Percentiles rank a stretch among this genome's conserved stretches.
These are phyloP conservation scores for Venustampulla echinocandica DNA, from an alignment of 495 filamentous ascomycete species.

Conservation along the genomic window DNA sequence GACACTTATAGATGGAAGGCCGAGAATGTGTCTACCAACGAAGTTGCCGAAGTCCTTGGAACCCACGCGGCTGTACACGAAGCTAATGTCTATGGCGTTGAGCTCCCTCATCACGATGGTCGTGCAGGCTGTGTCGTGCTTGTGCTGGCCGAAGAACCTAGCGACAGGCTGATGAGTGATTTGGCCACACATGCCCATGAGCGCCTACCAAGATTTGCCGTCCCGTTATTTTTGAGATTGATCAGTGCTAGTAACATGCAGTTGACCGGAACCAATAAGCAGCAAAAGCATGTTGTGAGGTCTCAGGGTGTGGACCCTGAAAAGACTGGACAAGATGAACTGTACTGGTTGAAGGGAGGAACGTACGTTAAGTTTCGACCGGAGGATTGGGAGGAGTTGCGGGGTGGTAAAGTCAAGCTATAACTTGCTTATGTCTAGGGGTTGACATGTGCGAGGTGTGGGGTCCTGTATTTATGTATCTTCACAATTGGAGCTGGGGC, in stretches of 20 bases:
- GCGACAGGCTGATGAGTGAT: conserved; percentile 38
- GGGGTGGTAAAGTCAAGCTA: conserved; percentile 60
- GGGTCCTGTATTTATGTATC: no score
- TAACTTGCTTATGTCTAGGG: conserved; percentile 24
- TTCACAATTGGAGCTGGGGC: no score
- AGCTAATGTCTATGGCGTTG: conserved; percentile 83
- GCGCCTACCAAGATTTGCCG: conserved; percentile 61
- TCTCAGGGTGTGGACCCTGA: conserved; percentile 62
- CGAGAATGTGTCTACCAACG: conserved; percentile 84
- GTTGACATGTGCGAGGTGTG: no score
- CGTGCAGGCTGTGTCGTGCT: conserved; percentile 77
- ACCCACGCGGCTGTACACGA: conserved; percentile 59
- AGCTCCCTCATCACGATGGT: conserved; percentile 76
- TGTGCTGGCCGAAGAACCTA: conserved; percentile 39
- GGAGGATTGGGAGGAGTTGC: conserved; percentile 60
- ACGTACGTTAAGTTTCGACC: conserved; percentile 59
- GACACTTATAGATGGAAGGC: conserved; percentile 96
- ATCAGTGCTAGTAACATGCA: conserved; percentile 48
- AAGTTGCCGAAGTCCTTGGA: conserved; percentile 69
- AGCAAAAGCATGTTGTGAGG: conserved; percentile 67
- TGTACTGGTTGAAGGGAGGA: conserved; percentile 60
- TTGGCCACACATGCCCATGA: conserved; percentile 50
- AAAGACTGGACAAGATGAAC: conserved; percentile 46
- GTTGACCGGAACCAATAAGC: conserved; percentile 79
- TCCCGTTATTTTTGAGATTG: conserved; percentile 69